A percentile compares a stretch with the other conserved stretches of the same genome.
Evolutionary conservation across 2,329 filamentous ascomycete genomes (phyloP).

Genomic region (Didymella sp.): DNA sequence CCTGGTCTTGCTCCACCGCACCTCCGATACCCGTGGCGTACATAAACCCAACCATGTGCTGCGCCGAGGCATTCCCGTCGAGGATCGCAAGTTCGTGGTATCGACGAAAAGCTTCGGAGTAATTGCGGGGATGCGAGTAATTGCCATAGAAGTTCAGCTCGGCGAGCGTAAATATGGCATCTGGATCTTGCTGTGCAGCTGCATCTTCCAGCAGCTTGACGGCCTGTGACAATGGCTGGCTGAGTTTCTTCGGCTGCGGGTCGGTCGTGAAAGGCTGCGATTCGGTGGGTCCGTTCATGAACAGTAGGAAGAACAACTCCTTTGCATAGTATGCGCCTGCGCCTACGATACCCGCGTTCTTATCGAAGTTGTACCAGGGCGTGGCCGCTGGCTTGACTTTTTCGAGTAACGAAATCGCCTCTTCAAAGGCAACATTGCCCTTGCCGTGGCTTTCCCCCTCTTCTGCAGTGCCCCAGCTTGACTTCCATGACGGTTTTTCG

Average conservation of each 20-base stretch:
- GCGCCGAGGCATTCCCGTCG: conserved; percentile 87
- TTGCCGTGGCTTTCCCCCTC: conserved; percentile 22
- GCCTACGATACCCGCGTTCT: conserved; percentile 65
- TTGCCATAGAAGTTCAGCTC: conserved; percentile 98
- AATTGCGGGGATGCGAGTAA: conserved; percentile 83
- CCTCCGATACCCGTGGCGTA: conserved; percentile 91
- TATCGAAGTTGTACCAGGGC: conserved; percentile 53
- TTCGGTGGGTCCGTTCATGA: conserved; percentile 66
- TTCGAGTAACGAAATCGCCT: conserved; percentile 52
- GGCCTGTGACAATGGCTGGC: conserved; percentile 62
- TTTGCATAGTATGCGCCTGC: conserved; percentile 67
- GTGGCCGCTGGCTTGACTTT: conserved; percentile 52
- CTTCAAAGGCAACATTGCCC: conserved; percentile 40
- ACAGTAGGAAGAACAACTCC: conserved; percentile 67
- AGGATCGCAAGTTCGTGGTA: conserved; percentile 79
- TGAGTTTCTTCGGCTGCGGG: conserved; percentile 53
- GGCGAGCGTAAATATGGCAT: conserved; percentile 87
- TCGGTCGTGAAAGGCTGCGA: conserved; percentile 53
- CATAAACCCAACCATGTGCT: conserved; percentile 95
- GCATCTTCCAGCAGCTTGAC: conserved; percentile 66
- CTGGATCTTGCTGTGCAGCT: conserved; percentile 67
- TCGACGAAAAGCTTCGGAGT: conserved; percentile 77
- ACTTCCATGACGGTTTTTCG: conserved; percentile 30
- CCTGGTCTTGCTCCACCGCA: conserved; percentile 83
- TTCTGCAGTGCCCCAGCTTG: conserved; percentile 29